Conservation (phyloP, 2,329 filamentous ascomycete genomes). For the Microdochium trichocladiopsis region DNA sequence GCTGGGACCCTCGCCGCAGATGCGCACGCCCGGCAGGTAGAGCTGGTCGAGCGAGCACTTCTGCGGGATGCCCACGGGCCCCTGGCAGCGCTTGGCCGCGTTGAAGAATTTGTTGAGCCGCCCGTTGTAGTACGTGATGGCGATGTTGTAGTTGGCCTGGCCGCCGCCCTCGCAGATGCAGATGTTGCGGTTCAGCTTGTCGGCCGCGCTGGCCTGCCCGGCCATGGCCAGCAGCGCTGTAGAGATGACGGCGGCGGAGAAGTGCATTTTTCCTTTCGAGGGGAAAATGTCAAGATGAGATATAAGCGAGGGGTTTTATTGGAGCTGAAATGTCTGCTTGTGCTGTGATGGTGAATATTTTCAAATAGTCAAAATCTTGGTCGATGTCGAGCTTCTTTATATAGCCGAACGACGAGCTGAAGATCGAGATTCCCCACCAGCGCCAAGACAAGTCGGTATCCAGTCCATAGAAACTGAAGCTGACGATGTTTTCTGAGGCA, state of each 20-base stretch:
- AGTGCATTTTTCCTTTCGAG: not conserved
- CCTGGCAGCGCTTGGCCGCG: not conserved
- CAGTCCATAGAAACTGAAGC: too few relatives aligned
- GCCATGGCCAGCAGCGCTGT: not conserved
- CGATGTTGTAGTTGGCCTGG: not conserved
- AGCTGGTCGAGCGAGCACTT: not conserved
- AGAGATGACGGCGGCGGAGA: not conserved
- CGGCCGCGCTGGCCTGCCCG: not conserved
- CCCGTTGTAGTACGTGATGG: not conserved
- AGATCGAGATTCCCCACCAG: too few relatives aligned
- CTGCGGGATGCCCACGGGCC: not conserved
- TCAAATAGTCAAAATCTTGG: too few relatives aligned
- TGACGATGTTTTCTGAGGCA: too few relatives aligned
- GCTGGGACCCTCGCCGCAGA: not conserved
- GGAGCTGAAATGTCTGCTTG: too few relatives aligned
- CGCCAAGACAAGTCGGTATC: too few relatives aligned
- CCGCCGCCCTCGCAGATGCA: not conserved
- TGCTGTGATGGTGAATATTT: too few relatives aligned
- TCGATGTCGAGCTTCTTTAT: too few relatives aligned
- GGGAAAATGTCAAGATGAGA: too few relatives aligned
- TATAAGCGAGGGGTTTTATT: too few relatives aligned
- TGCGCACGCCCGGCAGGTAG: not conserved
- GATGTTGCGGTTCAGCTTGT: not conserved
- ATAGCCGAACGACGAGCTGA: too few relatives aligned
- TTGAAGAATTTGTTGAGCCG: not conserved